A percentile compares a stretch with the other conserved stretches of the same genome.
Evolutionary conservation across 495 filamentous ascomycete genomes (phyloP).

Genomic region (Astrothelium subdiscretum): DNA sequence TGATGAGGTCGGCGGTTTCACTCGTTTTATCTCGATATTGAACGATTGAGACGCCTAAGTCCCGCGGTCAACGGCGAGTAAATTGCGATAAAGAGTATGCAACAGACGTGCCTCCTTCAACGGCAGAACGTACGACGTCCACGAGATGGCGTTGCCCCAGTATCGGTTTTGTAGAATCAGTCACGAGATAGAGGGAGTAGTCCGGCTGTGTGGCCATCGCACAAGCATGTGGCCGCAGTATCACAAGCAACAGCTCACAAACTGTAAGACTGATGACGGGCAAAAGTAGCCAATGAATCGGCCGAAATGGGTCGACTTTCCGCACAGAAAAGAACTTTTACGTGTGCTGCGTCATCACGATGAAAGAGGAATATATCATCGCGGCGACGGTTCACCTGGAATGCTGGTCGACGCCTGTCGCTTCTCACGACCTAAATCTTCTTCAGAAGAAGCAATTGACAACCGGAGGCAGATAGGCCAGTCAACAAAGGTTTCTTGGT

Average conservation of each 20-base stretch:
- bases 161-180: slow-evolving; percentile 74
- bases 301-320: neutral
- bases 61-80: slow-evolving; percentile 1
- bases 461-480: too few relatives aligned
- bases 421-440: too few relatives aligned
- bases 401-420: too few relatives aligned
- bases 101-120: slow-evolving; percentile 50
- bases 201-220: slow-evolving; percentile 28
- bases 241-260: neutral
- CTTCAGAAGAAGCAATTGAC: too few relatives aligned
- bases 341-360: neutral
- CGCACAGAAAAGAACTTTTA: neutral
- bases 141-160: slow-evolving; percentile 59
- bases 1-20: slow-evolving; percentile 60
- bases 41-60: slow-evolving; percentile 68
- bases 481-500: neutral
- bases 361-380: neutral
- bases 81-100: neutral
- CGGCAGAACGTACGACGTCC: slow-evolving; percentile 61
- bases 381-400: too few relatives aligned
- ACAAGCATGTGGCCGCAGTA: neutral
- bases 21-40: slow-evolving; percentile 84
- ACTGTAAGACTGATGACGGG: neutral
- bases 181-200: slow-evolving; percentile 77
- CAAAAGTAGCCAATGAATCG: neutral